Base-by-base conservation (phyloP, 805 yeast genomes). In the Candida succiphila region DNA sequence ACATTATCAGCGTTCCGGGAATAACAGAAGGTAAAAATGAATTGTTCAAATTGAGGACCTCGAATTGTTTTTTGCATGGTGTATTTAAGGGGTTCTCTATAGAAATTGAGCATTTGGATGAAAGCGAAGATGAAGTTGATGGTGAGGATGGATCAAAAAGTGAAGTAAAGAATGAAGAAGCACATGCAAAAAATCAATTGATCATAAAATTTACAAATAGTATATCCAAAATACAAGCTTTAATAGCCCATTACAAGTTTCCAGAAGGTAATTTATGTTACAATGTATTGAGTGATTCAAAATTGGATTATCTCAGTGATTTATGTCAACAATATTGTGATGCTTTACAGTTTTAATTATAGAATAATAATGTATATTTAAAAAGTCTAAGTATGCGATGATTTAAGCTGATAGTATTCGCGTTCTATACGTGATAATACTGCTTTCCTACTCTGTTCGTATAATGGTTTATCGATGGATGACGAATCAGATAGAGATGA, bases 21-120 rank as follows among this genome's bases (percentile, higher is more conserved):
- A 39, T 36, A 5, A 50, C 43, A 12, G 50, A 49, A 16, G 31
- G 30, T 12, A 37, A 32, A 15, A 52, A 58, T 30, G 79, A 78
- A 13, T 63, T 59, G 26, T 63, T 77, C 43, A 56, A 61, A 7
- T 58, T 84, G 3, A 59, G 85, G 26, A 70, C 87, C 0, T 77
- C 83, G 28, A 84, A 83, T 48, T 73, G 83, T 26, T 75, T 77
- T 32, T 62, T 82, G 12, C 87, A 81, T 48, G 94, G 94, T 1
- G 65, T 64, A 15, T 83, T 80, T 60, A 71, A 78, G 39, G 87
- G 87, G 0, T 65, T 83, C 25, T 50, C 83, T 28, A 67, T 83
- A 19, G 81, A 78, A 43, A 62, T 78, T 3, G 78, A 71, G 37
- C 63, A 58, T 36, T 28, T 57, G 5, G 60, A 55, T 31, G 43